phyloP scores from a whole-genome alignment of 2,329 filamentous ascomycete species.

The Penicillium thymicola region DNA sequence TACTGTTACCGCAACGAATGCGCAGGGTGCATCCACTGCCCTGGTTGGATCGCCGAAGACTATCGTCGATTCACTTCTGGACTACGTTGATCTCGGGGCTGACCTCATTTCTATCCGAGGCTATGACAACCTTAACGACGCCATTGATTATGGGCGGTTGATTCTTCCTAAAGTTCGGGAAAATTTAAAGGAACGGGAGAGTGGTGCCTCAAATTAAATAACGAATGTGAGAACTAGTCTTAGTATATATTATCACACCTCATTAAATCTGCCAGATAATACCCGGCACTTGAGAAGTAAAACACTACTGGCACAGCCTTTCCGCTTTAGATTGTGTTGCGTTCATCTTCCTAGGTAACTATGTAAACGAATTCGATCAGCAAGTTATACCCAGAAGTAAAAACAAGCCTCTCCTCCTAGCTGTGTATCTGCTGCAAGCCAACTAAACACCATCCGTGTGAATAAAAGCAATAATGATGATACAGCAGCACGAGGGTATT shows the following conservation, averaged over 20 bases:
- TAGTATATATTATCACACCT: not conserved
- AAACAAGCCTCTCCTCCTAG: no score
- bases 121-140: slow-evolving; percentile 60
- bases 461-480: no score
- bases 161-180: slow-evolving; percentile 51
- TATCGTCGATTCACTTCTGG: slow-evolving; percentile 53
- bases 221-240: not conserved
- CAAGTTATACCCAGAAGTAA: no score
- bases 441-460: no score
- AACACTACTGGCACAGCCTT: no score
- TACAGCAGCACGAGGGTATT: no score
- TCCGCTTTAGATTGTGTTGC: no score
- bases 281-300: not conserved
- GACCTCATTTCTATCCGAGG: slow-evolving; percentile 60
- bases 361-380: no score
- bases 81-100: slow-evolving; percentile 56
- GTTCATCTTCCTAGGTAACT: no score
- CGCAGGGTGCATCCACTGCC: slow-evolving; percentile 58
- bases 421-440: no score
- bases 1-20: slow-evolving; percentile 60
- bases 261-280: no score
- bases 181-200: slow-evolving; percentile 13
- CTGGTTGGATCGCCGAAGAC: slow-evolving; percentile 56
- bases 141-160: slow-evolving; percentile 58
- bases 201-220: not conserved